Evolutionary conservation across 2,329 filamentous ascomycete species (phyloP).

Genomic region (Diplocarpon mali): DNA sequence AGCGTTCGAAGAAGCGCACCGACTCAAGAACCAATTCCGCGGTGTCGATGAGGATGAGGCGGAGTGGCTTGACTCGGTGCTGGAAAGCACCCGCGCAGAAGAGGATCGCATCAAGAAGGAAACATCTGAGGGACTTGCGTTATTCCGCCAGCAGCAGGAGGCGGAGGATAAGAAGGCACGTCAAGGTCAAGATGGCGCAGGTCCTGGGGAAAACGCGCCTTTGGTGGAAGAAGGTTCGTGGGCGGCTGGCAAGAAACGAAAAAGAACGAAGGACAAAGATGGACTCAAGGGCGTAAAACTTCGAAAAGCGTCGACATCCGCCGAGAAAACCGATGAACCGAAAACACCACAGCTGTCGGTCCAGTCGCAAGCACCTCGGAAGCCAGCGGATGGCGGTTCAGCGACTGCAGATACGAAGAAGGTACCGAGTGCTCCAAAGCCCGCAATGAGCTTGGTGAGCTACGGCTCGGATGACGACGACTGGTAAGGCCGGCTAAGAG

Average conservation of each 20-base stretch:
- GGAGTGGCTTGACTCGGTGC: constrained; percentile 57
- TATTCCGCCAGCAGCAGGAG: constrained; percentile 43
- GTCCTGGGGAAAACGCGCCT: constrained; percentile 13
- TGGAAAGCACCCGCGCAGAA: constrained; percentile 37
- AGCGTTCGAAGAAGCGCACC: constrained; percentile 64
- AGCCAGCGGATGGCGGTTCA: background rate
- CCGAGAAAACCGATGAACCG: background rate
- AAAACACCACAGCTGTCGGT: background rate
- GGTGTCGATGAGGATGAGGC: constrained; percentile 70
- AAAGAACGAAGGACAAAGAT: constrained; percentile 31
- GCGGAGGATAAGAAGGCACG: constrained; percentile 25
- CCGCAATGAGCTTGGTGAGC: constrained; percentile 35
- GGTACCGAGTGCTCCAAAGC: constrained; percentile 17
- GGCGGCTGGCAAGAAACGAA: constrained; percentile 30
- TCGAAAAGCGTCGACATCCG: constrained; percentile 22
- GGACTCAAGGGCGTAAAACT: constrained; percentile 26
- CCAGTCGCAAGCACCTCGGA: background rate
- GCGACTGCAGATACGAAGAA: background rate
- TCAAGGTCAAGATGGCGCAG: constrained; percentile 8
- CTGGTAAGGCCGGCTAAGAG: constrained; percentile 14
- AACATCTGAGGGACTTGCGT: constrained; percentile 43
- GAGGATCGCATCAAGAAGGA: constrained; percentile 44
- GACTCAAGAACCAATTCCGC: constrained; percentile 66
- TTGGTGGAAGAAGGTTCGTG: constrained; percentile 27
- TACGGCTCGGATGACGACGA: constrained; percentile 47